These are phyloP conservation scores for Penicillium sclerotiorum DNA, from an alignment of 2,329 filamentous ascomycete species.

Conservation along the genomic window DNA sequence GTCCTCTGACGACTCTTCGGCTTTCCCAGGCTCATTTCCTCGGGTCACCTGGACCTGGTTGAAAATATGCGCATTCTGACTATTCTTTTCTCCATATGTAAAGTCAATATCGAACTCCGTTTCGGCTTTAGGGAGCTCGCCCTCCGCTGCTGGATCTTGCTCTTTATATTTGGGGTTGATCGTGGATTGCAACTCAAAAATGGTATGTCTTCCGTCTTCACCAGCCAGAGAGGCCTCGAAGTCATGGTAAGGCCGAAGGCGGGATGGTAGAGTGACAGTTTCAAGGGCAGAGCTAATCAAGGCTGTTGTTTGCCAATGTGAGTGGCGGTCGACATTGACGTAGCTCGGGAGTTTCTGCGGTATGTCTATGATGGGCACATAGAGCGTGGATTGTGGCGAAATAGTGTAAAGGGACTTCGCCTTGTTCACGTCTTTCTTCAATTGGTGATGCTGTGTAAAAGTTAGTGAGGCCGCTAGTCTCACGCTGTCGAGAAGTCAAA, in stretches of 20 bases:
- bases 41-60: conserved; percentile 40
- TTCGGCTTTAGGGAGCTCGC: conserved; percentile 22
- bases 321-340: conserved; percentile 63
- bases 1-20: conserved; percentile 14
- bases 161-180: conserved; percentile 43
- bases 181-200: conserved; percentile 74
- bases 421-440: conserved; percentile 70
- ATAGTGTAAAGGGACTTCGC: conserved; percentile 72
- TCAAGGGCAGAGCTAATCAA: conserved; percentile 77
- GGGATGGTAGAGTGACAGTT: conserved; percentile 73
- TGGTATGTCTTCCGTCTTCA: conserved; percentile 70
- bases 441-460: conserved; percentile 57
- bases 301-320: conserved; percentile 78
- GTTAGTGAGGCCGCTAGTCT: background rate
- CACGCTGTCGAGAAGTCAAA: conserved; percentile 5
- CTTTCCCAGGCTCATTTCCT: conserved; percentile 21
- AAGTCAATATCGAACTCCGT: conserved; percentile 44
- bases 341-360: conserved; percentile 60
- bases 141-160: conserved; percentile 9
- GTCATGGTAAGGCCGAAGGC: conserved; percentile 48
- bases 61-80: conserved; percentile 35
- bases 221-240: conserved; percentile 54
- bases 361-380: conserved; percentile 72
- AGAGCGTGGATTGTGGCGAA: conserved; percentile 71
- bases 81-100: conserved; percentile 32